Base-by-base conservation (phyloP, 2,329 filamentous ascomycete genomes). In the Epicoccum nigrum region DNA sequence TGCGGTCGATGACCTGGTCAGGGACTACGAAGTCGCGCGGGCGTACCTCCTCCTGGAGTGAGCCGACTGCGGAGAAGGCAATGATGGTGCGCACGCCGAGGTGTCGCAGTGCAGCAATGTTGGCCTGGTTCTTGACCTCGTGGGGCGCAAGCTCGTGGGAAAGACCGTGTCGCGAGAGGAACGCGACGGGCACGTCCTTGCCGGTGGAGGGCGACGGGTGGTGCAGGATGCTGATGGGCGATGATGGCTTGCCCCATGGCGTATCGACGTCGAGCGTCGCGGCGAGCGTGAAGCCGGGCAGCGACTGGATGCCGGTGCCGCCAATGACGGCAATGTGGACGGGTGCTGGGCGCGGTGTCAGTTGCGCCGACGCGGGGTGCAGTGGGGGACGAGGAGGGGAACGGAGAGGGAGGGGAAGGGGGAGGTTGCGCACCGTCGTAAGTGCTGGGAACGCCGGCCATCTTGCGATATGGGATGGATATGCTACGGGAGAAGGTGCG, bases 21-120 rank as follows among this genome's bases (percentile, higher is more conserved):
- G 93, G 94, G 11, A 99, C 83, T 43, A 97, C 90, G 74, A 99
- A 99, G 79, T 99, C 94, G 77, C 94, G 88, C 34, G 94, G 94
- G 77, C 89, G 90, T 74, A 99, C 93, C 69, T 91, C 85, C 79
- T 97, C 94, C 72, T 89, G 90, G 71, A 99, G 79, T 67, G 88
- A 93, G 56, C 94, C 94, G 50, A 99, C 94, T 40, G 94, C 94
- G 59, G 88, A 93, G 80, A 99, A 99, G 58, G 93, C 92, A 70
- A 99, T 90, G 72, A 97, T 85, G 71, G 86, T 89, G 68, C 92
- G 87, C 37, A 97, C 94, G 61, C 94, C 94, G 55, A 99, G 81
- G 65, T 85, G 86, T 60, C 94, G 87, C 57, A 99, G 82, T n/a
- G 94, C 94, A n/a, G 94, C 93, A 68, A 99, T 96, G 80, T 97